Conservation (phyloP, 208 protist genomes). For the Wallacemonas sp. region DNA sequence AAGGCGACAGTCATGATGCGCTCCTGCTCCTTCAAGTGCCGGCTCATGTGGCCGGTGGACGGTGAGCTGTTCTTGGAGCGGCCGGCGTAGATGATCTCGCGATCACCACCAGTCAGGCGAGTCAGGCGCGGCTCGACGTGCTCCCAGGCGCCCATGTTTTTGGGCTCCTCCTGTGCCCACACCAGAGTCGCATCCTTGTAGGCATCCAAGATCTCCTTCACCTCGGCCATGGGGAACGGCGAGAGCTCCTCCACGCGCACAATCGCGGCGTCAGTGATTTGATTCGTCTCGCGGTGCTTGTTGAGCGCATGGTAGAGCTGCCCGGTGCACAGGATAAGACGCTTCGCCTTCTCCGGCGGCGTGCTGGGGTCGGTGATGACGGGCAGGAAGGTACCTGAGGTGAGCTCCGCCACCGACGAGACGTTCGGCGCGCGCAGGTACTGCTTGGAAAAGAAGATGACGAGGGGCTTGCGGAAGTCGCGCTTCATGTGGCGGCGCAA, state of each 20-base stretch:
- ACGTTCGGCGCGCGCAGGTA: slow-evolving; percentile 88
- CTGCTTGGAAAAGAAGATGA: slow-evolving; percentile 94
- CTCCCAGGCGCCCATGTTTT: slow-evolving; percentile 95
- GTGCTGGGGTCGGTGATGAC: slow-evolving; percentile 79
- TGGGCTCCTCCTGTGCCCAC: slow-evolving; percentile 98
- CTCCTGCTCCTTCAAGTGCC: slow-evolving; percentile 75
- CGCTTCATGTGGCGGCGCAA: slow-evolving; percentile 96
- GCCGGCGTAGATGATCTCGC: slow-evolving; percentile 59
- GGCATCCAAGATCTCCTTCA: slow-evolving; percentile 71
- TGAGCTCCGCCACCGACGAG: slow-evolving; percentile 63
- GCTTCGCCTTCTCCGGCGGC: slow-evolving; percentile 60
- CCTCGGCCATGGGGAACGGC: slow-evolving; percentile 96
- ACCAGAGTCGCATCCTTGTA: slow-evolving; percentile 92
- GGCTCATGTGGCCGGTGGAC: slow-evolving; percentile 71
- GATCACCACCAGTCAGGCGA: slow-evolving; percentile 60
- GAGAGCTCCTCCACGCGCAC: slow-evolving; percentile 96
- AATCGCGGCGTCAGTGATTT: slow-evolving; percentile 79
- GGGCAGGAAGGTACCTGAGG: slow-evolving; percentile 60
- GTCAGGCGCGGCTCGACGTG: slow-evolving; percentile 87
- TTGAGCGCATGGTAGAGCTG: slow-evolving; percentile 97
- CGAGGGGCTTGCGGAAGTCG: slow-evolving; percentile 98
- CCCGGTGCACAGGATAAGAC: slow-evolving; percentile 96
- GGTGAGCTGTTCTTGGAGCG: slow-evolving; percentile 51
- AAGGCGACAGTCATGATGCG: slow-evolving; percentile 42
- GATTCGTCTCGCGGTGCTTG: slow-evolving; percentile 56